phyloP scores from a whole-genome alignment of 306 rosid genomes.

The Hippophae rhamnoides region DNA sequence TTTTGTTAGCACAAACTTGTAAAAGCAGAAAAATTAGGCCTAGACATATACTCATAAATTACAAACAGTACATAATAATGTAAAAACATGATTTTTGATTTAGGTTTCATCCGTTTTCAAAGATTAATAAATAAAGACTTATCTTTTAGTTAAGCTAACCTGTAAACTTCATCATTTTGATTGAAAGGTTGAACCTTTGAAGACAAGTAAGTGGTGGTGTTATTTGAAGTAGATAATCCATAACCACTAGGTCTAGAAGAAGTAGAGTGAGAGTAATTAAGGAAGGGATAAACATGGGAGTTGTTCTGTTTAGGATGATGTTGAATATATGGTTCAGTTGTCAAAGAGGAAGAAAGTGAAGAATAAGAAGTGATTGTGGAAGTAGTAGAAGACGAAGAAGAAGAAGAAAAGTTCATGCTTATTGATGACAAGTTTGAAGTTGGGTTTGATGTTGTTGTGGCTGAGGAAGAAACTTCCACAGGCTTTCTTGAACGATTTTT shows the following conservation, averaged over 20 bases:
- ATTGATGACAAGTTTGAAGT: conserved; percentile 19
- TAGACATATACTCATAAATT: too few species aligned
- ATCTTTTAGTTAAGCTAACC: conserved; percentile 27
- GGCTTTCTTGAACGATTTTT: conserved; percentile 99
- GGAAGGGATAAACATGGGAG: conserved; percentile 42
- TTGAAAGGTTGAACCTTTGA: conserved; percentile 52
- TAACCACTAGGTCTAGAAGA: conserved; percentile 46
- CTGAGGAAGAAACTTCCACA: conserved; percentile 77
- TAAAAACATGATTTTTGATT: background rate
- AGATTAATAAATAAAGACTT: background rate
- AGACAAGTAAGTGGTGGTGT: conserved; percentile 46
- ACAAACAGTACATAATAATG: too few species aligned
- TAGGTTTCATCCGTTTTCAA: background rate
- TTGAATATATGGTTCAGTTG: conserved; percentile 27
- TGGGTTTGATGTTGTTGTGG: conserved; percentile 19
- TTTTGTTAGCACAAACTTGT: too few species aligned
- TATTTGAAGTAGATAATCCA: conserved; percentile 35
- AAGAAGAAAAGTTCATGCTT: conserved; percentile 30
- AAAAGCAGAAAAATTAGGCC: too few species aligned
- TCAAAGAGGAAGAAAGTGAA: conserved; percentile 33
- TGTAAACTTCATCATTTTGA: conserved; percentile 52
- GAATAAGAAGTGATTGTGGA: conserved; percentile 38
- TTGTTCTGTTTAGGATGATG: conserved; percentile 35
- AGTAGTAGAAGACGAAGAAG: conserved; percentile 25
- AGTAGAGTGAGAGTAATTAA: conserved; percentile 31